Base-by-base conservation (phyloP, 2,329 filamentous ascomycete species). In the Monosporascus sp. region DNA sequence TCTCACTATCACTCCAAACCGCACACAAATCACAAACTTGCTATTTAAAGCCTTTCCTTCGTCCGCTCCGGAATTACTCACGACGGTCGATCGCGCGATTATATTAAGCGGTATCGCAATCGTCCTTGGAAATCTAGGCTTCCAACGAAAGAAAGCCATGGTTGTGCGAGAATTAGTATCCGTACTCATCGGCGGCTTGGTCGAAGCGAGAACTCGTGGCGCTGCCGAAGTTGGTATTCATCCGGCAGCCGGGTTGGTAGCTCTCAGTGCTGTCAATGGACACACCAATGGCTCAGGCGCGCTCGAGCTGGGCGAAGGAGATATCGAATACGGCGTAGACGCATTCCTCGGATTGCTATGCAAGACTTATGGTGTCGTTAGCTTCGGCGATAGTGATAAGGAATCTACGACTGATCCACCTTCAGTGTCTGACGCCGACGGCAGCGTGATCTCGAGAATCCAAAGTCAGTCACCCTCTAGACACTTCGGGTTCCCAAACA, bases 221-320 rank as follows among this genome's bases (percentile, higher is more conserved):
- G 94, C 94, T 41, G 92, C 94, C n/a, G 94, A 97, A 66, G 89
- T 94, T 64, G 94, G 93, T 3, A 90, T 99, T 37, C 93, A 97
- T 71, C 94, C 94, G 41, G 93, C 93, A 19, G 91, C 93, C 9
- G 92, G 91, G 0, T 75, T 97, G 49, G 86, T 91, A 26, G 86
- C 87, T 14, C 74, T 94, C 31, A 87, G 85, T 58, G 74, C 81
- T 11, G 70, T 74, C 3, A 75, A 73, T 53, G 75, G 77, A 1
- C 77, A 77, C 43, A 70, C 69, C 20, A 78, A 75, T 53, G 79
- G 79, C 9, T 74, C 78, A 7, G 75, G 79, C 37, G 80, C 77
- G 2, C 73, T 87, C 35, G 84, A 87, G 60, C 73, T 88, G 16
- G 79, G 78, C 7, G 84, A 86, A 61, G 81, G 78, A 5, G 85